phyloP scores from a whole-genome alignment of 768 basidiomycete species.

The Lactarius hengduanensis region DNA sequence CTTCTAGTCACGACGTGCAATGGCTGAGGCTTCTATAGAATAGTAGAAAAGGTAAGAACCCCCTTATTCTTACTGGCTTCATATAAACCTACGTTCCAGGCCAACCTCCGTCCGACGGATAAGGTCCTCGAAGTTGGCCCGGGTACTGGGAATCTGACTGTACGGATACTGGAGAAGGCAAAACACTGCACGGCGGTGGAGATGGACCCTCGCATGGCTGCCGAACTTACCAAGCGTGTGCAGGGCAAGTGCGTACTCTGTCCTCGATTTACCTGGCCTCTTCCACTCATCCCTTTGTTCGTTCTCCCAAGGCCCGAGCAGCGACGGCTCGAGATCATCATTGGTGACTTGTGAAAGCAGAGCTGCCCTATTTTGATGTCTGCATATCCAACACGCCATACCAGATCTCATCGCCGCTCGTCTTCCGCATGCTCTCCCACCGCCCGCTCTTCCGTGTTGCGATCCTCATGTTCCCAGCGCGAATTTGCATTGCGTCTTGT shows the following conservation, averaged over 20 bases:
- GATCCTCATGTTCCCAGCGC: constrained; percentile 99
- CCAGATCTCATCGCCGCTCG: constrained; percentile 96
- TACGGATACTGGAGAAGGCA: constrained; percentile 89
- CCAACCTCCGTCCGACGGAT: constrained; percentile 90
- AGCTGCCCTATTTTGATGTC: constrained; percentile 96
- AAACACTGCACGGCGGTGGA: constrained; percentile 94
- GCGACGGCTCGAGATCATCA: constrained; percentile 89
- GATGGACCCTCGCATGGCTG: constrained; percentile 82
- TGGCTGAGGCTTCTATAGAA: constrained; percentile 23
- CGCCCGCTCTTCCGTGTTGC: constrained; percentile 51
- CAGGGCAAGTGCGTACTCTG: constrained; percentile 85
- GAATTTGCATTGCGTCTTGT: constrained; percentile 94
- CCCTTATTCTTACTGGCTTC: not conserved
- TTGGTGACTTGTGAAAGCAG: constrained; percentile 98
- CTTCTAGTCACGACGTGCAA: constrained; percentile 4
- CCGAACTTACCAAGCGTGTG: constrained; percentile 86
- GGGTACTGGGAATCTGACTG: constrained; percentile 95
- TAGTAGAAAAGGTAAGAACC: constrained; percentile 49
- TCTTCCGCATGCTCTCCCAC: constrained; percentile 95
- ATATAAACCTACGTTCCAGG: constrained; percentile 44
- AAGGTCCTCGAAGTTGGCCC: constrained; percentile 97
- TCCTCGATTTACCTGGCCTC: not conserved
- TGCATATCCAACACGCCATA: constrained; percentile 99
- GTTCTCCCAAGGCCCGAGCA: constrained; percentile 64
- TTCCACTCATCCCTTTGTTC: not conserved